Evolutionary conservation across 2,329 filamentous ascomycete species (phyloP), one percentile per base, ranked within the genome.

Genomic region (Colletotrichum zoysiae): DNA sequence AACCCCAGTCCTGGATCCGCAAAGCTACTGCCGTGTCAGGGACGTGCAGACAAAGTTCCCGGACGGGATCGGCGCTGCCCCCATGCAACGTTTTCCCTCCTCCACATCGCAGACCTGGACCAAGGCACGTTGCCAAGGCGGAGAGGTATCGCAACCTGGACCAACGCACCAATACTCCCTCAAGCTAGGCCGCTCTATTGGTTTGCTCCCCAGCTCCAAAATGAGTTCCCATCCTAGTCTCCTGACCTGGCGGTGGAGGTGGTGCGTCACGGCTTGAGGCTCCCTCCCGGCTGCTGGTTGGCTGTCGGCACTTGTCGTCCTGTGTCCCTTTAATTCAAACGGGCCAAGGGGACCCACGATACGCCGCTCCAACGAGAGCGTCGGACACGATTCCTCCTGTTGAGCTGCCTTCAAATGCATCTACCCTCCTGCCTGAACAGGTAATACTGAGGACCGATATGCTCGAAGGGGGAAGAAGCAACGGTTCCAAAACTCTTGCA

Each of bases 321-420:
- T 40, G 42, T 60, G 51, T 60, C 46, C 66, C 59, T 71, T 70
- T 70, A 70, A 70, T 72, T 72, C 70, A 72, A 72, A 42, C 60
- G 53, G 65, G 44, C 40, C 51, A 30, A 67, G 42, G 48, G 50
- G 64, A 12, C 44, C 57, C 44, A 44, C 38, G 68, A 46, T 44
- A n/a, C 30, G 35, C 42, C 40, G 40, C 51, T 58, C 62, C 51
- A 65, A 65, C 30, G 51, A 58, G 40, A 58, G 62, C 51, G 20
- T 18, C 61, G 35, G 50, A 56, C 26, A 51, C 26, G 61, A 12
- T n/a, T 35, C 12, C 11, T 48, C 16, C 26, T 26, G 26, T 46
- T 26, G 50, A 35, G 61, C 62, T 20, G 33, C 46, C 40, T 26
- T 48, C 40, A 14, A 38, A 55, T 42, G 56, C n/a, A 44, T 67